Conservation (phyloP, 805 yeast genomes). For the Barnettozyma salicaria region DNA sequence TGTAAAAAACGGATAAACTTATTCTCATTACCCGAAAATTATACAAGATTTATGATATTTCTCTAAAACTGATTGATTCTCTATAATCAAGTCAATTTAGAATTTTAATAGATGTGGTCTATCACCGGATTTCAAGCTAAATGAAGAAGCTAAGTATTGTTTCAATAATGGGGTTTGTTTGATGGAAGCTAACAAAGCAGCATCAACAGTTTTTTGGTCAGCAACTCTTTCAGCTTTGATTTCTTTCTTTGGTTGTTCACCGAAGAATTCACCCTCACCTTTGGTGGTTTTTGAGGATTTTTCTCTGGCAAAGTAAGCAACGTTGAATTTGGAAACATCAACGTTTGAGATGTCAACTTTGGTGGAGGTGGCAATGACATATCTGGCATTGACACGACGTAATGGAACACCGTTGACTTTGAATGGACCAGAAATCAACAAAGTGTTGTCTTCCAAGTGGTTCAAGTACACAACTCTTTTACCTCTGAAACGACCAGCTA, state of each 20-base stretch:
- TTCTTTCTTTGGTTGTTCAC: conserved; percentile 74
- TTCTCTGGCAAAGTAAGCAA: conserved; percentile 95
- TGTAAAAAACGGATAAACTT: conserved; percentile 20
- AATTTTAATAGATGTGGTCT: conserved; percentile 97
- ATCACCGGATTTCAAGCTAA: conserved; percentile 97
- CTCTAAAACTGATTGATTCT: conserved; percentile 6
- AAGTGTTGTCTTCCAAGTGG: conserved; percentile 96
- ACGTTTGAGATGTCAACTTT: conserved; percentile 72
- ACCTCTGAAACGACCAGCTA: conserved; percentile 99
- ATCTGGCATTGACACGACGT: conserved; percentile 98
- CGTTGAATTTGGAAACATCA: conserved; percentile 86
- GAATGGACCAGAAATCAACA: conserved; percentile 98
- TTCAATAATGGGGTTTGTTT: conserved; percentile 96
- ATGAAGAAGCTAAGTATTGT: conserved; percentile 92
- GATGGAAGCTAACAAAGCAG: conserved; percentile 86
- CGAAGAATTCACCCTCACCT: conserved; percentile 91
- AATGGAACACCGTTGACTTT: conserved; percentile 99
- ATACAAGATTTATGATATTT: conserved; percentile 18
- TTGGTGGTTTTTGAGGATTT: conserved; percentile 75
- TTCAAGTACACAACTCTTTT: conserved; percentile 98
- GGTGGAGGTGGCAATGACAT: conserved; percentile 98
- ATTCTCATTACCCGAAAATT: conserved; percentile 21
- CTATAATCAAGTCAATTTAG: conserved; percentile 38
- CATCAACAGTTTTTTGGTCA: conserved; percentile 95
- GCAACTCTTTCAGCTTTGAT: conserved; percentile 90